Base-by-base conservation (phyloP, 257 asterid species). In the Orobanche coerulescens region DNA sequence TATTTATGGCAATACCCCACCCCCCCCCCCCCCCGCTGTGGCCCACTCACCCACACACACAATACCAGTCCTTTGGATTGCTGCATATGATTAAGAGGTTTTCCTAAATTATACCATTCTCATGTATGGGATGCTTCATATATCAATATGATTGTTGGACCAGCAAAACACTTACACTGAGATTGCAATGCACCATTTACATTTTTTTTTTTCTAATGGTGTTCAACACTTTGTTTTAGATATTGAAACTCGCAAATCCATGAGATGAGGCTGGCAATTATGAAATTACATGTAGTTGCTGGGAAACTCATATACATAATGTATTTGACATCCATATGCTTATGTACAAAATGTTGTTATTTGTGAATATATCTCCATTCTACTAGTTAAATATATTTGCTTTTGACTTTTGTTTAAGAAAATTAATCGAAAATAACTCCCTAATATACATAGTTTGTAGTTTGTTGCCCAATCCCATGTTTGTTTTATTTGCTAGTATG, bases 341-440 rank as follows among this genome's bases (percentile, higher is more conserved):
- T 59, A 48, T 62, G 48, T 16, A 25, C 8, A 30, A n/a, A 15
- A 24, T 15, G 28, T 61, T 42, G n/a, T n/a, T n/a, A n/a, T n/a
- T n/a, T n/a, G 25, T 52, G 58, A 47, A 71, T 61, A 54, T 43
- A 39, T 33, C 61, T 15, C 39, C 62, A 42, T 70, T 61, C 55
- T 37, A 7, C 48, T 48, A n/a, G 51, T 22, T 62, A 43, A 11
- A 10, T 20, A 52, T 46, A 16, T 11, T 44, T 39, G 22, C 54
- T 40, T 13, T 47, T 59, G 51, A 23, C 22, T 26, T 42, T 24
- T 49, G 44, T 37, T 58, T 42, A 44, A 26, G 54, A 55, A 15
- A 34, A 53, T 47, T 63, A 57, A 58, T 53, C 68, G 58, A 49
- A 44, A 25, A 26, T 25, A 20, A 20, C 70, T 65, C 54, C 19